Evolutionary conservation across 1,284 basidiomycete species (phyloP).

Genomic region (Puccinia polysora): DNA sequence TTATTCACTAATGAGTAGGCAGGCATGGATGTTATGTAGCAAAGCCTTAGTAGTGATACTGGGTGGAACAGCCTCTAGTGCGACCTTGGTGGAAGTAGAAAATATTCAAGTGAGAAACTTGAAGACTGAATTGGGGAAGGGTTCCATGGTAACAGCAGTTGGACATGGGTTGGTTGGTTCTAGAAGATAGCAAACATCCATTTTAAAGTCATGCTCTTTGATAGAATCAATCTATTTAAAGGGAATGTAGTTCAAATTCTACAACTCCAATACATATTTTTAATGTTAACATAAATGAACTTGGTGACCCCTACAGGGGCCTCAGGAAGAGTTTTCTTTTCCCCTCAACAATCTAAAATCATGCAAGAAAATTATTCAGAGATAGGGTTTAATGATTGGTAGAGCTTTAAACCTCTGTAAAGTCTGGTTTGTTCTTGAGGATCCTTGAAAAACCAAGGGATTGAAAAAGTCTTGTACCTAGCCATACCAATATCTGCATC

Average conservation of each 20-base stretch:
- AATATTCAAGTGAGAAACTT: no score
- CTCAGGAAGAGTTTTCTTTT: conserved; percentile 64
- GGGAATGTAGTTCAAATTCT: conserved; percentile 63
- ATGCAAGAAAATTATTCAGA: conserved; percentile 62
- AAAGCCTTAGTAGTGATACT: no score
- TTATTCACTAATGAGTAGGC: no score
- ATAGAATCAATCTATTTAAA: conserved; percentile 61
- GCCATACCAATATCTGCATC: no score
- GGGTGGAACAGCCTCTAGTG: no score
- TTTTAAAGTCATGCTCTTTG: conserved; percentile 62
- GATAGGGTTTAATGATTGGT: no score
- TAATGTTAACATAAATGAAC: conserved; percentile 61
- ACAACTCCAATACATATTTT: conserved; percentile 62
- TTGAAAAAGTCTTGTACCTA: no score
- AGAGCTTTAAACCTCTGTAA: no score
- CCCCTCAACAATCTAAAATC: conserved; percentile 61
- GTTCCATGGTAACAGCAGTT: conserved; percentile 63
- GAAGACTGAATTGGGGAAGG: conserved; percentile 64
- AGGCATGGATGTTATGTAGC: no score
- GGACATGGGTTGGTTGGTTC: conserved; percentile 63
- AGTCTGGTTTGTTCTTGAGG: no score
- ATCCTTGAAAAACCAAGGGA: no score
- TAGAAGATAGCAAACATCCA: conserved; percentile 65
- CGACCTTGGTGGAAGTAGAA: no score
- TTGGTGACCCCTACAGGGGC: conserved; percentile 60